These are phyloP conservation scores for Cryptosporidium muris DNA, from an alignment of 169 alveolate species.

Conservation along the genomic window DNA sequence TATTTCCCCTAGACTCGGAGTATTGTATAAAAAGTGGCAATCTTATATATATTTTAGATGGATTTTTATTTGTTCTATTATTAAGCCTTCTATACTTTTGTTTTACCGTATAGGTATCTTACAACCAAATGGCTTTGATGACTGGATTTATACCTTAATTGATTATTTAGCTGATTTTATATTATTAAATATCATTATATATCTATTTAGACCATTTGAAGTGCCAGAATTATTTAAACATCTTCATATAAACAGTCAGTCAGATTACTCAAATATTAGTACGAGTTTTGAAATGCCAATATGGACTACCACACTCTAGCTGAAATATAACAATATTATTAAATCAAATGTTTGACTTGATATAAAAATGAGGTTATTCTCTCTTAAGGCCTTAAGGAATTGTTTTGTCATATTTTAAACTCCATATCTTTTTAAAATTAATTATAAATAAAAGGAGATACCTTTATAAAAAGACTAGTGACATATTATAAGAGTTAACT, in stretches of 20 bases:
- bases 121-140: constrained; percentile 61
- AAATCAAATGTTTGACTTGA: too few species aligned
- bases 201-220: constrained; percentile 43
- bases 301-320: neutral
- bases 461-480: too few species aligned
- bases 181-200: neutral
- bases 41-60: constrained; percentile 49
- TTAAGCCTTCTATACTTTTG: constrained; percentile 36
- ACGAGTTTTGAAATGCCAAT: constrained; percentile 1
- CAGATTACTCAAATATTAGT: neutral
- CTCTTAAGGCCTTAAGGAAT: too few species aligned
- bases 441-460: too few species aligned
- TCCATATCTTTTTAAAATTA: too few species aligned
- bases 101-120: constrained; percentile 24
- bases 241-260: neutral
- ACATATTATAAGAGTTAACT: too few species aligned
- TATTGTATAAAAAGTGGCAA: constrained; percentile 44
- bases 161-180: constrained; percentile 23
- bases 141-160: constrained; percentile 39
- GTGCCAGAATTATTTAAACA: constrained; percentile 12
- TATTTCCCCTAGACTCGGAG: constrained; percentile 65
- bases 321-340: too few species aligned
- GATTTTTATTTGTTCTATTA: constrained; percentile 29
- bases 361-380: too few species aligned
- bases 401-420: too few species aligned